phyloP scores from a whole-genome alignment of 2,329 filamentous ascomycete species.

The Trichoderma harzianum region DNA sequence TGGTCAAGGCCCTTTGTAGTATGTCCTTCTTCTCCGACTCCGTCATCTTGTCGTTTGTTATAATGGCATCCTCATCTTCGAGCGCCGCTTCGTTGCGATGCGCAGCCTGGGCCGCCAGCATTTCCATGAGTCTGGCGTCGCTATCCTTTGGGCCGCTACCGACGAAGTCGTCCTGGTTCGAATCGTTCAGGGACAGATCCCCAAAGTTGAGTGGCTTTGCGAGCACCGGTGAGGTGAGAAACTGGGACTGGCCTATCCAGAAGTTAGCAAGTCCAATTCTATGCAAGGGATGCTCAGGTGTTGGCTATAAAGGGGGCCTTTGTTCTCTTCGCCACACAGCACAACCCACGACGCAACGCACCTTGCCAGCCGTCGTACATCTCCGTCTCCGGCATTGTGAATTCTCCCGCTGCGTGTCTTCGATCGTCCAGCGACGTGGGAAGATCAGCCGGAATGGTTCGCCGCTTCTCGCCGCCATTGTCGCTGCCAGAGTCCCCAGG shows the following conservation, averaged over 20 bases:
- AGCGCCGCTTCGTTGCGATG: constrained; percentile 70
- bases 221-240: constrained; percentile 79
- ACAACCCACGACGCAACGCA: constrained; percentile 36
- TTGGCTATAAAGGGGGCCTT: not conserved
- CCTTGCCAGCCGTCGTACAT: constrained; percentile 99
- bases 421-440: constrained; percentile 91
- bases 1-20: constrained; percentile 84
- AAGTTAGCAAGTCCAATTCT: constrained; percentile 24
- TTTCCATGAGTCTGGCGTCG: constrained; percentile 86
- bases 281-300: not conserved
- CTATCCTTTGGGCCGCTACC: constrained; percentile 64
- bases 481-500: constrained; percentile 48
- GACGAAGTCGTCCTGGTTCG: constrained; percentile 63
- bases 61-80: constrained; percentile 76
- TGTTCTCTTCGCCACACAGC: not conserved
- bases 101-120: constrained; percentile 88
- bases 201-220: constrained; percentile 80
- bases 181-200: constrained; percentile 78
- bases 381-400: constrained; percentile 76
- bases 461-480: constrained; percentile 40
- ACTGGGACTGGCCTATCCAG: constrained; percentile 81
- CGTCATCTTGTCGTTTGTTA: constrained; percentile 69
- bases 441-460: constrained; percentile 72
- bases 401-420: constrained; percentile 60
- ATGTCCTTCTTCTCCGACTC: constrained; percentile 73